phyloP scores from a whole-genome alignment of 2,329 filamentous ascomycete genomes.

The Fusarium pininemorale region DNA sequence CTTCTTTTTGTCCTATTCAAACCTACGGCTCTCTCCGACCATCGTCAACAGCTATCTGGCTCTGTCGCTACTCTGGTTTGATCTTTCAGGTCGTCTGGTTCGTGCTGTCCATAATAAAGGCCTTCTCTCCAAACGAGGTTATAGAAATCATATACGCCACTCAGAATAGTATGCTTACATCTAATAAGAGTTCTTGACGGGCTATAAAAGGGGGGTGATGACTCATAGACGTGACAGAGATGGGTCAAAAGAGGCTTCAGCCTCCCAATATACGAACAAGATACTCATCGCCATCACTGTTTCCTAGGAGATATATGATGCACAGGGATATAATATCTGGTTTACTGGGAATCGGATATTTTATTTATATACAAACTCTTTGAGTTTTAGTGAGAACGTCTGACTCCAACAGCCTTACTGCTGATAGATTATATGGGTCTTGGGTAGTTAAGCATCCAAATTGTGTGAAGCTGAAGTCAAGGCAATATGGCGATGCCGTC shows the following conservation, averaged over 20 bases:
- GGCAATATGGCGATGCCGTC: no score
- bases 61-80: neutral
- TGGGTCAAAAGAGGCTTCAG: no score
- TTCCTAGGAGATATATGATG: neutral
- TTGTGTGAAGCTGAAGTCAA: neutral
- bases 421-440: neutral
- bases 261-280: no score
- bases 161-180: neutral
- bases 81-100: neutral
- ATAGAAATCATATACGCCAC: neutral
- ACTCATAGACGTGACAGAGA: no score
- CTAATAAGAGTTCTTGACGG: neutral
- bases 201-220: neutral
- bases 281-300: no score
- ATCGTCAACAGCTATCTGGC: neutral
- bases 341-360: neutral
- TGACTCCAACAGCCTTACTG: neutral
- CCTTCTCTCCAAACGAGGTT: neutral
- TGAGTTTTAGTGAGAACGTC: neutral
- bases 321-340: neutral
- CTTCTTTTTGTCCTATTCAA: neutral
- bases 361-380: no score
- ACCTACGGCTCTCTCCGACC: neutral
- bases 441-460: neutral
- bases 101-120: no score